Base-by-base conservation (phyloP, 257 asterid species). In the Solanum clarkiae region DNA sequence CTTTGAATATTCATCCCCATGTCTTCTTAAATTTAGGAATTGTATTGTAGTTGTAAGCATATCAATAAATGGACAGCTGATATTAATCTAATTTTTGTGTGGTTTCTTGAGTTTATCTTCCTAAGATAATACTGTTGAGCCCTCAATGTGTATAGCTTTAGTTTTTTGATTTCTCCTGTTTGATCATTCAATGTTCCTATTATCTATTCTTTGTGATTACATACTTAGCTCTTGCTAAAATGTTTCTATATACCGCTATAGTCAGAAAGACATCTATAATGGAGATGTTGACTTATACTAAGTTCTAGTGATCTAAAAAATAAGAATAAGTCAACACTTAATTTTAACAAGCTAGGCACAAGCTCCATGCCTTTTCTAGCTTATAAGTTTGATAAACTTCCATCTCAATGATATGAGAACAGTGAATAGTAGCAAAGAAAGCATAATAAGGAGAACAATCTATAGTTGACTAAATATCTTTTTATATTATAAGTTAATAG, bases 1-100 rank as follows among this genome's bases (percentile, higher is more conserved):
- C 98, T 93, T 80, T 86, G 83, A 26, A 82, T 72, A 80, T 82
- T 53, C 60, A 77, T 86, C 88, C 71, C 26, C 82, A 82, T 77
- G 72, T 87, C 40, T 45, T n/a, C 42, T 74, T 74, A 47, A 45
- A 45, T 74, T 74, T 74, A n/a, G 20, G 32, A 47, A 45, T 74
- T 12, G 40, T 13, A 74, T 74, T 45, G 81, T 45, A 44, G 81
- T 45, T 74, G 57, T 74, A 45, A 45, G 57, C 40, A 74, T 47
- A n/a, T 74, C 81, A 74, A 74, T 45, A 22, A 45, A 74, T 45
- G 57, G 20, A 47, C 59, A n/a, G 13, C 59, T 74, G 12, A 45
- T n/a, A 74, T 44, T 57, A 72, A 72, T 72, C 57, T 44, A 44
- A 72, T 12, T 72, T 44, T 72, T 72, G 7, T 12, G 4, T 45